These are phyloP conservation scores for Xerocomellus dryophilus DNA, from an alignment of 768 basidiomycete genomes.

Conservation along the genomic window DNA sequence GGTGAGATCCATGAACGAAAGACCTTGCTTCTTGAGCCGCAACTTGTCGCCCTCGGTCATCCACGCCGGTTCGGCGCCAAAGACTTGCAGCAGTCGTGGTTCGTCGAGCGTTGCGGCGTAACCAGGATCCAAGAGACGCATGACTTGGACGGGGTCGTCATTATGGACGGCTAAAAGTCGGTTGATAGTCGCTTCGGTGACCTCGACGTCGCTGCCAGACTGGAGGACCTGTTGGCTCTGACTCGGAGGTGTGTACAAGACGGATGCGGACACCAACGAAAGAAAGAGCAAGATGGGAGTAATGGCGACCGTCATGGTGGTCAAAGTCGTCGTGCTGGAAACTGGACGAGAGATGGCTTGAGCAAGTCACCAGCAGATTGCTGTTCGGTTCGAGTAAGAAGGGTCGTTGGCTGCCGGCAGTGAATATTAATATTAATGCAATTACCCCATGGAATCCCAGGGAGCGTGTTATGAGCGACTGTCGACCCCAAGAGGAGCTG, in stretches of 20 bases:
- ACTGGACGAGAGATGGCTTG: background rate
- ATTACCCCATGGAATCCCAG: too few species aligned
- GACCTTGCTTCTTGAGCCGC: background rate
- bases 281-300: background rate
- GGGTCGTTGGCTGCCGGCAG: too few species aligned
- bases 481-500: too few species aligned
- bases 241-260: background rate
- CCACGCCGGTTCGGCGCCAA: background rate
- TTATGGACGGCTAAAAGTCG: slow-evolving; percentile 11
- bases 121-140: slow-evolving; percentile 13
- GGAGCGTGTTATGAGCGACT: too few species aligned
- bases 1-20: slow-evolving; percentile 1
- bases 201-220: background rate
- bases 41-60: slow-evolving; percentile 4
- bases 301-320: background rate
- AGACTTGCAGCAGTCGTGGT: slow-evolving; percentile 7
- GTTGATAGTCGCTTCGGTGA: background rate
- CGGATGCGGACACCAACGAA: background rate
- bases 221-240: slow-evolving; percentile 3
- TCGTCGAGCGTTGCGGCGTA: slow-evolving; percentile 16
- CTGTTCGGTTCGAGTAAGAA: too few species aligned
- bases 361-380: too few species aligned
- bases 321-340: background rate
- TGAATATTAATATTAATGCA: too few species aligned
- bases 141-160: slow-evolving; percentile 15